Percentiles rank a stretch among this genome's conserved stretches.
These are phyloP conservation scores for Actinomortierella wolfii DNA, from an alignment of 371 early-diverging fungal species.

Conservation along the genomic window DNA sequence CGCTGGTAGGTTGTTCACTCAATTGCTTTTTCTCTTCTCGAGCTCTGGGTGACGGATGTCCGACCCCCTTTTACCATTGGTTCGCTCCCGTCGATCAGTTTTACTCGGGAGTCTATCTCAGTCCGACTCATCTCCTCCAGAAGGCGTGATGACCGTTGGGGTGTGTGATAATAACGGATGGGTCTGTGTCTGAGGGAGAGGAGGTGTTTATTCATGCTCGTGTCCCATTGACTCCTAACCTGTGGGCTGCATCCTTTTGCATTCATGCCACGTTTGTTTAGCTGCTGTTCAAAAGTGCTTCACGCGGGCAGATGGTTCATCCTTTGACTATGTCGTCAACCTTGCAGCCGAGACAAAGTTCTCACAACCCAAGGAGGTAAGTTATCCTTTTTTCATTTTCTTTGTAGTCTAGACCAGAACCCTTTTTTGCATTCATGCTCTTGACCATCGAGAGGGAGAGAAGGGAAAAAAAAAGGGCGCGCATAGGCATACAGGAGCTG, in stretches of 20 bases:
- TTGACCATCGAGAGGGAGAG: not conserved
- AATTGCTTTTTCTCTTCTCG: not conserved
- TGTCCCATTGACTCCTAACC: not conserved
- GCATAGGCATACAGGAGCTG: too few species aligned
- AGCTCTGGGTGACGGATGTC: not conserved
- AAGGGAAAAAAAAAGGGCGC: not conserved
- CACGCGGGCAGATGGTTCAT: conserved; percentile 64
- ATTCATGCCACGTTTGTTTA: too few species aligned
- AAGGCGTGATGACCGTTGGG: too few species aligned
- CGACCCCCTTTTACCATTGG: not conserved
- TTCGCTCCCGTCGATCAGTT: not conserved
- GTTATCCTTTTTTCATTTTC: conserved; percentile 11
- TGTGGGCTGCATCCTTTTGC: not conserved
- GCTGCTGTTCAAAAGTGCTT: conserved; percentile 66
- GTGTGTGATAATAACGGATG: too few species aligned
- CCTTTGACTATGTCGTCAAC: conserved; percentile 89
- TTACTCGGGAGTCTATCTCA: not conserved
- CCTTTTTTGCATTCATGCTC: too few species aligned
- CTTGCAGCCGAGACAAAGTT: conserved; percentile 92
- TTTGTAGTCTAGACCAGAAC: not conserved
- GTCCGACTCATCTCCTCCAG: too few species aligned
- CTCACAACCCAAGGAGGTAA: conserved; percentile 80
- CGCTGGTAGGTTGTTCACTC: conserved; percentile 57
- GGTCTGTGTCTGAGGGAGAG: too few species aligned
- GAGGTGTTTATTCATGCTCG: not conserved